Evolutionary conservation across 176 grass and related monocot genomes (phyloP).

Genomic region (Cocos nucifera): DNA sequence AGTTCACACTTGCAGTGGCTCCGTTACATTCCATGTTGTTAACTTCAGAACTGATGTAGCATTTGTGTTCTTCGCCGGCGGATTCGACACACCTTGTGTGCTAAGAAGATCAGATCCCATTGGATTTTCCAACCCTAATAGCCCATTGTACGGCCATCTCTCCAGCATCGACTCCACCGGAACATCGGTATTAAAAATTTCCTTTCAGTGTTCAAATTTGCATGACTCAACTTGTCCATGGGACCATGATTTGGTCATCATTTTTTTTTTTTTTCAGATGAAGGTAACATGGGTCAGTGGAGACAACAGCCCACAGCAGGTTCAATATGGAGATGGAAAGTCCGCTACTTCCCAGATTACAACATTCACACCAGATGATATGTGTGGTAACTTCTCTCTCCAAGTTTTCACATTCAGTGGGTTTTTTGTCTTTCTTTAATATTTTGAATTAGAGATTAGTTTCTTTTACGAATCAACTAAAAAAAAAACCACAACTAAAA

Average conservation of each 20-base stretch:
- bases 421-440: background rate
- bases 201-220: too few species aligned
- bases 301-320: constrained; percentile 51
- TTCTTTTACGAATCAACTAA: too few species aligned
- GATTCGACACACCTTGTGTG: constrained; percentile 53
- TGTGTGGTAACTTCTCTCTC: constrained; percentile 56
- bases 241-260: too few species aligned
- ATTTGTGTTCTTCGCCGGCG: constrained; percentile 72
- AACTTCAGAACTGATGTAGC: constrained; percentile 82
- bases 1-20: constrained; percentile 43
- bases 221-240: too few species aligned
- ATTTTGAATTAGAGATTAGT: too few species aligned
- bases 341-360: constrained; percentile 27
- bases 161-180: constrained; percentile 59
- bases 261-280: constrained; percentile 27
- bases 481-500: too few species aligned
- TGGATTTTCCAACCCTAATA: constrained; percentile 57
- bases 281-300: constrained; percentile 87
- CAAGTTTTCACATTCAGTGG: background rate
- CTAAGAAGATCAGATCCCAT: constrained; percentile 48
- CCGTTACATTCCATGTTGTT: constrained; percentile 61
- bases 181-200: constrained; percentile 34
- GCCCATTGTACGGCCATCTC: constrained; percentile 54
- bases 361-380: constrained; percentile 61
- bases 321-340: constrained; percentile 37